These are phyloP conservation scores for Xylariaceae sp. DNA, from an alignment of 2,329 filamentous ascomycete species.

Conservation along the genomic window DNA sequence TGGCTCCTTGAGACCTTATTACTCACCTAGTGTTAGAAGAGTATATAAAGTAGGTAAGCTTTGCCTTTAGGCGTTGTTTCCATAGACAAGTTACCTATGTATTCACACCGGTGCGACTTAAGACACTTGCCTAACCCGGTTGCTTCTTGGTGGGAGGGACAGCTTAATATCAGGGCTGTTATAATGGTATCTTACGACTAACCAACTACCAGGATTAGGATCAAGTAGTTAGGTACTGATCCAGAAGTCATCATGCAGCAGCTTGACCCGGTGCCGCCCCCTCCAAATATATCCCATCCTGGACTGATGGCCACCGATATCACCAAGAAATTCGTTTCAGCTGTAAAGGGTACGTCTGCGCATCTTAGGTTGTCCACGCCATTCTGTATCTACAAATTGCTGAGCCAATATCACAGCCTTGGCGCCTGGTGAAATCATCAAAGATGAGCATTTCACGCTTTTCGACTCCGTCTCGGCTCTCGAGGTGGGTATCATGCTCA, in stretches of 20 bases:
- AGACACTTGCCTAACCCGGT: neutral
- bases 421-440: slow-evolving; percentile 79
- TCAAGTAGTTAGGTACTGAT: neutral
- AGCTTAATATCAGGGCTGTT: neutral
- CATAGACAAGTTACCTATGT: neutral
- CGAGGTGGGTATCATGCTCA: slow-evolving; percentile 51
- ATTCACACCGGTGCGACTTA: neutral
- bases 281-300: slow-evolving; percentile 46
- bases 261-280: slow-evolving; percentile 36
- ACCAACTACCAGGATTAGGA: neutral
- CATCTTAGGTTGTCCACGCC: neutral
- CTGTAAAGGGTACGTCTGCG: slow-evolving; percentile 52
- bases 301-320: slow-evolving; percentile 62
- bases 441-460: slow-evolving; percentile 91
- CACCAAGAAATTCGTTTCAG: slow-evolving; percentile 57
- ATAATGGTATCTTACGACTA: neutral
- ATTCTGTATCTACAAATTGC: slow-evolving; percentile 7
- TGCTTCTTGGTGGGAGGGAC: neutral
- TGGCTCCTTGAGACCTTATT: neutral
- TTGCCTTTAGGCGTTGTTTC: neutral
- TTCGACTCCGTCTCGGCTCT: slow-evolving; percentile 91
- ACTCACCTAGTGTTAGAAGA: neutral
- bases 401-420: slow-evolving; percentile 59
- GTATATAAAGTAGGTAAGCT: neutral
- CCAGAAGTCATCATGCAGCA: slow-evolving; percentile 30